Base-by-base conservation (phyloP, 1,139 yeast species). In the Candida dubliniensis region DNA sequence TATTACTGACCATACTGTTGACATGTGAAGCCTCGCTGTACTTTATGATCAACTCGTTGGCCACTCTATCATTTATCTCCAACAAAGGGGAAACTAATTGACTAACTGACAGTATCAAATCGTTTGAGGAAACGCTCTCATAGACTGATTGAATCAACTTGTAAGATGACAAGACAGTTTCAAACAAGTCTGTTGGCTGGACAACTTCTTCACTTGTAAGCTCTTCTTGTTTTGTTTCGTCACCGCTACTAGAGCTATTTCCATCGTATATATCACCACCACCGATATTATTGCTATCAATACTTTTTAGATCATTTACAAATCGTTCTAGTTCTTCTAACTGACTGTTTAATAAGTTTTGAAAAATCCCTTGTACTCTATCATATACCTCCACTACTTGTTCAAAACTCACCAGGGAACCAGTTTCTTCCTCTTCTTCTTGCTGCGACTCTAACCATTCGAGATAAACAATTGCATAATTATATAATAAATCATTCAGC, bases 391-490 rank as follows among this genome's bases (percentile, higher is more conserved):
- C 53, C 18, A 58, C 36, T n/a, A 60, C 43, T 8, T 51, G 37
- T n/a, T 39, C 45, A 38, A 60, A 54, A 13, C 46, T 40, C 8
- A 41, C 41, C n/a, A 27, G n/a, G 7, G 4, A 10, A 3, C 14
- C 14, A n/a, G 3, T n/a, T 12, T 30, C 32, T 2, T 30, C 32
- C 2, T 35, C 46, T 2, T 57, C 55, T 6, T 57, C 58, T 24
- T 62, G 66, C 2, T 56, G 59, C 7, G 56, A 61, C 44, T 79
- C 84, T 33, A 78, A 57, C 11, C 67, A 66, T 47, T 78, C 82
- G 8, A 71, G 69, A 48, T 74, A 75, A 1, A 74, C 79, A 39
- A 77, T 56, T 0, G 74, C 79, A 15, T 71, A 60, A 49, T 79
- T 79, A 57, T 64, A 77, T 25, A 69, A 56, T 43, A 77, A 61